Base-by-base conservation (phyloP, 345 rosid genomes). In the Ailanthus altissimus region DNA sequence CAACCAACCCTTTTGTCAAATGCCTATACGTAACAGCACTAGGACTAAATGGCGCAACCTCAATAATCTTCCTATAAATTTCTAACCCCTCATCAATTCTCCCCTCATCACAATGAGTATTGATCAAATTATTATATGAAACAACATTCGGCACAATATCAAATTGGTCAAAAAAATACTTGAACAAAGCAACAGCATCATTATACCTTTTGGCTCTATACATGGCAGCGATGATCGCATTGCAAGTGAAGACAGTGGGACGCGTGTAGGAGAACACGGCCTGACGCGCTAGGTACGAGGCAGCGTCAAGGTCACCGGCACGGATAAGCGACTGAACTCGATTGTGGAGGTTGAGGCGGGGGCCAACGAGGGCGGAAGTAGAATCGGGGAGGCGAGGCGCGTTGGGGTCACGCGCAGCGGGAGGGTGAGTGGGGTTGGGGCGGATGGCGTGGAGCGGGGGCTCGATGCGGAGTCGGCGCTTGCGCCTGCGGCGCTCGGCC, bases 211-310 rank as follows among this genome's bases (percentile, higher is more conserved):
- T 90, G 53, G 92, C 88, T 43, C 99, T 86, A 78, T 96, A 91
- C 98, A 92, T 94, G 21, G 97, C 97, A 0, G 98, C 99, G 42
- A 94, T 88, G 74, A 96, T 90, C 15, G 99, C 99, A 69, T 94
- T 96, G 80, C 98, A 96, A 14, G 98, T 96, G 90, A 96, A 96
- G n/a, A 96, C 98, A 6, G 97, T 96, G 75, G 97, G 97, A 43
- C 97, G 89, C 11, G 88, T 87, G 20, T 74, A 81, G 66, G 97
- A 88, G 81, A 83, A 91, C 21, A 92, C 91, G 8, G 97, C 83
- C 72, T 87, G 89, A 3, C 99, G 94, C 36, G 97, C 97, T n/a
- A 96, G 78, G 10, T 68, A 78, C 5, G 99, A 91, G 4, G 99
- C 97, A 9, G 98, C 94, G 28, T 96, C 98, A 15, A 96, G 97